These are phyloP conservation scores for Chalciporus chontae DNA, from an alignment of 768 basidiomycete species.

Conservation along the genomic window DNA sequence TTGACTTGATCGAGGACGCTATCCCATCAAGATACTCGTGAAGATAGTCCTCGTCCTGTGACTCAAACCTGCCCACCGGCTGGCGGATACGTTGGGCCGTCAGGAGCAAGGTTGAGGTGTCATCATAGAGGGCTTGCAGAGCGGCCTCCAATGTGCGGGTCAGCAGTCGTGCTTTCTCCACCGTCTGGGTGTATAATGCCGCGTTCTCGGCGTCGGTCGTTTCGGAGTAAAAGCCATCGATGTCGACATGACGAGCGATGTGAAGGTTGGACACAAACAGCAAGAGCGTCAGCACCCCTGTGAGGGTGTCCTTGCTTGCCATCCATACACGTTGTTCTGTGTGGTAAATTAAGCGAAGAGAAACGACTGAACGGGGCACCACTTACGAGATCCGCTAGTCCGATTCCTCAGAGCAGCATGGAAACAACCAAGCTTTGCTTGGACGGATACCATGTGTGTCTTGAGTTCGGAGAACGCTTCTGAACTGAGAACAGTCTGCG, in stretches of 20 bases:
- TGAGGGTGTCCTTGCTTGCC: constrained; percentile 49
- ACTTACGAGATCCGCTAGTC: constrained; percentile 24
- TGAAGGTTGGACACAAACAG: constrained; percentile 65
- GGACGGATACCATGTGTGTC: constrained; percentile 43
- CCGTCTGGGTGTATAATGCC: constrained; percentile 56
- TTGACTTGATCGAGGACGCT: constrained; percentile 49
- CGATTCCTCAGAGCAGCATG: constrained; percentile 23
- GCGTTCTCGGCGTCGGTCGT: constrained; percentile 40
- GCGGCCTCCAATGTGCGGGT: constrained; percentile 68
- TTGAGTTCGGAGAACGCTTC: constrained; percentile 56
- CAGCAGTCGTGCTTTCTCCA: constrained; percentile 64
- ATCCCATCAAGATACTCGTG: constrained; percentile 49
- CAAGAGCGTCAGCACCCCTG: constrained; percentile 57
- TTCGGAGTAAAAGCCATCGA: constrained; percentile 65
- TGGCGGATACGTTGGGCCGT: constrained; percentile 44
- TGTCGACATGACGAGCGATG: constrained; percentile 77
- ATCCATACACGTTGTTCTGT: constrained; percentile 29
- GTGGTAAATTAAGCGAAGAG: constrained; percentile 4
- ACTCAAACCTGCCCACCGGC: neutral
- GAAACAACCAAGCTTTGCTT: constrained; percentile 43
- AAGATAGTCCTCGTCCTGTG: constrained; percentile 19
- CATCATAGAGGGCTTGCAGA: constrained; percentile 73
- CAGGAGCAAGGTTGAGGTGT: constrained; percentile 57
- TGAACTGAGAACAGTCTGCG: constrained; percentile 45
- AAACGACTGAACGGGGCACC: neutral